A percentile compares a stretch with the other conserved stretches of the same genome.
Conservation (phyloP, 2,329 filamentous ascomycete genomes). For the Fusarium sp. region DNA sequence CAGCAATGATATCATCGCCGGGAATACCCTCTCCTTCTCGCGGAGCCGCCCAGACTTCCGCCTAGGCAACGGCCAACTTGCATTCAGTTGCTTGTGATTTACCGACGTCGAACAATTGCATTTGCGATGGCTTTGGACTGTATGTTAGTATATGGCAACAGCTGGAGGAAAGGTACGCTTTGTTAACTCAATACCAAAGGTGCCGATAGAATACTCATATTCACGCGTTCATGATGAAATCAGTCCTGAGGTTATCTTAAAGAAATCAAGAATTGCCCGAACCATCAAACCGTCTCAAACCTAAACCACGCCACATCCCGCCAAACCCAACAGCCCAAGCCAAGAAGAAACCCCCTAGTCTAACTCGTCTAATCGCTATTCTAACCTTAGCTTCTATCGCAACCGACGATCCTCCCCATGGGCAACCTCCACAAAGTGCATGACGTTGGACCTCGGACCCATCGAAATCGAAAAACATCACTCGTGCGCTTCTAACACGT, state of each 20-base stretch:
- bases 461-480: constrained; percentile 29
- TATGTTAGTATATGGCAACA: background rate
- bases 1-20: constrained; percentile 36
- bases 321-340: background rate
- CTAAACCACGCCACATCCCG: constrained; percentile 20
- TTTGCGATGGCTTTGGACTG: background rate
- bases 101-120: background rate
- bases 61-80: background rate
- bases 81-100: background rate
- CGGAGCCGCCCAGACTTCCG: constrained; percentile 18
- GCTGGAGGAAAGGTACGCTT: background rate
- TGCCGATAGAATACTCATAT: background rate
- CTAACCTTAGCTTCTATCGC: background rate
- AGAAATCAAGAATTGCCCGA: background rate
- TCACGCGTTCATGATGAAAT: background rate
- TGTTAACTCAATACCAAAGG: background rate
- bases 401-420: constrained; percentile 38
- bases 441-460: constrained; percentile 40
- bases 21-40: constrained; percentile 10
- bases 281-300: background rate
- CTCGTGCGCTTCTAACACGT: constrained; percentile 45
- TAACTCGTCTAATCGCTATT: background rate
- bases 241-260: background rate
- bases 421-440: constrained; percentile 23
- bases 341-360: background rate